Percentiles rank a stretch among this genome's conserved stretches.
These are phyloP conservation scores for Pleurotus platypus DNA, from an alignment of 768 basidiomycete species.

Conservation along the genomic window DNA sequence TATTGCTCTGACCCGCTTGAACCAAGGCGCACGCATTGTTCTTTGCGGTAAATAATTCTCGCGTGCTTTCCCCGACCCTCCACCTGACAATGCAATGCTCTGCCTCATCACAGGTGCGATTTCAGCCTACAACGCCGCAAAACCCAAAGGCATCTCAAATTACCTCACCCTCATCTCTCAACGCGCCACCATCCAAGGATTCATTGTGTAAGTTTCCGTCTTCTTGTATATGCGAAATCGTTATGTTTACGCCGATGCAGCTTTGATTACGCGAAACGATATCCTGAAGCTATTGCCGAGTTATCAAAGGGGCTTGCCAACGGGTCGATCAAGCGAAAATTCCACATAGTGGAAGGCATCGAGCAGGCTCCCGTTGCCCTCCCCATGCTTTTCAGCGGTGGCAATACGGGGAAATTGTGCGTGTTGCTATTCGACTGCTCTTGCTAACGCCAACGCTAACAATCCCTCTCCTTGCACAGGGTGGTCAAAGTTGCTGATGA, in stretches of 20 bases:
- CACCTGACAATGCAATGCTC: not conserved
- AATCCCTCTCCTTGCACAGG: conserved; percentile 24
- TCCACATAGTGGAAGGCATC: conserved; percentile 75
- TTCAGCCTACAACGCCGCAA: conserved; percentile 60
- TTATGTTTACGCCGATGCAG: conserved; percentile 18
- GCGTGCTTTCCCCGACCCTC: not conserved
- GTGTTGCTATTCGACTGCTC: conserved; percentile 15
- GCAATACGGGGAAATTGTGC: conserved; percentile 75
- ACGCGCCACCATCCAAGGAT: conserved; percentile 80
- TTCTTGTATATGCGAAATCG: not conserved
- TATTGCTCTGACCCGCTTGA: conserved; percentile 69
- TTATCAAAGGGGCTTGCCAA: conserved; percentile 54
- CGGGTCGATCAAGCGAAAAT: conserved; percentile 75
- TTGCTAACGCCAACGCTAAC: not conserved
- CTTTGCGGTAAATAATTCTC: conserved; percentile 58
- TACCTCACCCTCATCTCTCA: conserved; percentile 72
- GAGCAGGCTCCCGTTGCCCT: conserved; percentile 71
- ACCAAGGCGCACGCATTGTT: conserved; percentile 72
- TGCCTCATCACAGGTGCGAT: conserved; percentile 59
- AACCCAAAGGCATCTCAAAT: conserved; percentile 62
- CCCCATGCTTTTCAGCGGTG: conserved; percentile 69
- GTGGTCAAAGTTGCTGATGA: conserved; percentile 57
- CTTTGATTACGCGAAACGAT: conserved; percentile 70
- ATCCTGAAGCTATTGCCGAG: conserved; percentile 52
- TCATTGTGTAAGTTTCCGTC: conserved; percentile 61